Evolutionary conservation across 2,329 filamentous ascomycete genomes (phyloP), one percentile per base, ranked within the genome.

Genomic region (Trichophyton verrucosum): DNA sequence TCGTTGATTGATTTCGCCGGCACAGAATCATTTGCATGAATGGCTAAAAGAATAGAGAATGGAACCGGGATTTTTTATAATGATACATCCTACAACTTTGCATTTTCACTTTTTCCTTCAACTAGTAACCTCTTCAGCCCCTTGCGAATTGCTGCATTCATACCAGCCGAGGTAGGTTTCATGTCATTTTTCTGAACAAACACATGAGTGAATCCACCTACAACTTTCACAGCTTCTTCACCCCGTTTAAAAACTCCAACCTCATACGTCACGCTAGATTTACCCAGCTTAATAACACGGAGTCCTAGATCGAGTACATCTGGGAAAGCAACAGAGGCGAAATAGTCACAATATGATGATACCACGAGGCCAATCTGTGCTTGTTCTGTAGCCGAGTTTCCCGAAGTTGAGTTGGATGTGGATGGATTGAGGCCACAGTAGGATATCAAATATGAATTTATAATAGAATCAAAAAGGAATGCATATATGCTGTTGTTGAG

Each of bases 401-500:
- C 6, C 3, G 58, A 60, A 66, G 65, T 68, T 68, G 61, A 87
- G 3, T 81, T 82, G 7, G 82, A 81, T 6, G 87, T 88, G 30
- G 91, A 82, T 3, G 89, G 91, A 65, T 87, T 76, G 59, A 95
- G 81, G 11, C 82, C 82, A 73, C 89, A 95, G 68, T 88, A 79
- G 58, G 86, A 79, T 64, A 95, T 90, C 17, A 97, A 82, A 73
- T 94, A 97, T 57, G 86, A 82, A 74, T 96, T 97, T 71, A 95
- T 85, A 62, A 95, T 83, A 1, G 89, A 91, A 76, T 97, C 92
- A 73, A 95, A 94, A 61, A 95, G 80, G 64, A 88, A 86, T 68
- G 88, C 88, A 74, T 96, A 96, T 60, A 94, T 81, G 46, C 86
- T 88, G 71, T 95, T 96, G 76, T 96, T 96, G 80, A 95, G 84